Conservation (phyloP, 2,329 filamentous ascomycete genomes). For the Colletotrichum lindemuthianum region DNA sequence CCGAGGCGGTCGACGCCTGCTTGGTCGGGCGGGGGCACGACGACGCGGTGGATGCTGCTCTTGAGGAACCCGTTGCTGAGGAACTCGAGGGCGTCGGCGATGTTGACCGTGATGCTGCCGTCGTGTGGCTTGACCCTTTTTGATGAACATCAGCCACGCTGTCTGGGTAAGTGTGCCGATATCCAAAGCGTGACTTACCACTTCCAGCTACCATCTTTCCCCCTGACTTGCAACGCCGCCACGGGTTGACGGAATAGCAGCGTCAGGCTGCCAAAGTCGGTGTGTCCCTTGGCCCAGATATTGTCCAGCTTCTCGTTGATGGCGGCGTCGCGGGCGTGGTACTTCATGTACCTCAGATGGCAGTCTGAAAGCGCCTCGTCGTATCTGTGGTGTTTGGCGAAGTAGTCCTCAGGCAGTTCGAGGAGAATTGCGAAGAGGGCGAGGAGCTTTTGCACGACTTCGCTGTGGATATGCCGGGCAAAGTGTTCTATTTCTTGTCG, state of each 20-base stretch:
- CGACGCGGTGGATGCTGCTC: constrained; percentile 55
- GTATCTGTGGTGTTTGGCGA: constrained; percentile 64
- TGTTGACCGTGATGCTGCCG: constrained; percentile 63
- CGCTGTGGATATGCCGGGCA: constrained; percentile 47
- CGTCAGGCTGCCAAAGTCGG: constrained; percentile 65
- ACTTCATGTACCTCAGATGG: constrained; percentile 70
- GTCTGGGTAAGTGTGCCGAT: not conserved
- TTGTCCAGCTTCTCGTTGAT: constrained; percentile 51
- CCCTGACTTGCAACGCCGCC: constrained; percentile 64
- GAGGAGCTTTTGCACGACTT: constrained; percentile 47
- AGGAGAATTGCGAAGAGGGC: constrained; percentile 58
- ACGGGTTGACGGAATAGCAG: constrained; percentile 68
- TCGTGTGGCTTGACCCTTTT: constrained; percentile 52
- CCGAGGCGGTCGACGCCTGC: constrained; percentile 57
- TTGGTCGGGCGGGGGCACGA: constrained; percentile 55
- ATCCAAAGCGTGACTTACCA: constrained; percentile 41
- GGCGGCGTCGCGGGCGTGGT: constrained; percentile 56
- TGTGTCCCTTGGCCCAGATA: constrained; percentile 56
- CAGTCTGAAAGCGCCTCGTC: constrained; percentile 60
- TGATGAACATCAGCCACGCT: not conserved
- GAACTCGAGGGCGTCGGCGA: constrained; percentile 60
- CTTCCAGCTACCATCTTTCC: constrained; percentile 55
- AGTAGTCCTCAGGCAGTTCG: constrained; percentile 65
- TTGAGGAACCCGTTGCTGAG: constrained; percentile 57
- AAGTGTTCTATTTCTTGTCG: constrained; percentile 47